phyloP scores from a whole-genome alignment of 2,329 filamentous ascomycete genomes.

The Sporothrix luriei region DNA sequence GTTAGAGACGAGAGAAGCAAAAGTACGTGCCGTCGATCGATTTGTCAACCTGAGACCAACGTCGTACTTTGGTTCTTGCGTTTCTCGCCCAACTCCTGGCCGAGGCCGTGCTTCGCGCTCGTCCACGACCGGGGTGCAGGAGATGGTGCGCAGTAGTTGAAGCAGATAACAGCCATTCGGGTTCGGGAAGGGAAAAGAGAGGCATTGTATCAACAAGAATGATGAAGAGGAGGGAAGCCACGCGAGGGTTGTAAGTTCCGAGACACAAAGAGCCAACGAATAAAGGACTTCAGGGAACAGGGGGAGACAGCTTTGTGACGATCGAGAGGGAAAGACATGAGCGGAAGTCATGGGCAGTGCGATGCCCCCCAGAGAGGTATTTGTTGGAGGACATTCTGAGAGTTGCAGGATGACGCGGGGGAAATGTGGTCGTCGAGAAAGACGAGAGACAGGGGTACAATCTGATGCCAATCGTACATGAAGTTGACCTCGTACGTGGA shows the following conservation, averaged over 20 bases:
- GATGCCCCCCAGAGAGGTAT: neutral
- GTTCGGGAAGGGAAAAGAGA: neutral
- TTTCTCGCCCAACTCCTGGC: neutral
- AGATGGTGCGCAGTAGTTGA: neutral
- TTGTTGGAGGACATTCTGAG: neutral
- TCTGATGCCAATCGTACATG: neutral
- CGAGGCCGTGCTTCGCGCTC: neutral
- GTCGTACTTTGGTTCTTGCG: neutral
- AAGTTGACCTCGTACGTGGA: neutral
- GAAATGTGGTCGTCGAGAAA: neutral
- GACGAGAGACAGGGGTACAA: neutral
- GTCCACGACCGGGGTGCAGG: neutral
- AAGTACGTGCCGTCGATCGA: conserved; percentile 15
- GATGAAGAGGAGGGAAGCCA: conserved; percentile 2
- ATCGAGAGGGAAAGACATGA: neutral
- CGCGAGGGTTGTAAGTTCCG: neutral
- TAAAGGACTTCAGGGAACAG: neutral
- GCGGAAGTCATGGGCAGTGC: neutral
- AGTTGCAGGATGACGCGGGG: neutral
- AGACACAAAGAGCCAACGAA: neutral
- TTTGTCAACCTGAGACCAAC: conserved; percentile 20
- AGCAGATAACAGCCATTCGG: neutral
- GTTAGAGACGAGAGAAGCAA: neutral
- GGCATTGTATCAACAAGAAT: neutral
- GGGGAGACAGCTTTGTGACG: conserved; percentile 1